Conservation (phyloP, 1,284 basidiomycete genomes). For the Mycena citricolor region DNA sequence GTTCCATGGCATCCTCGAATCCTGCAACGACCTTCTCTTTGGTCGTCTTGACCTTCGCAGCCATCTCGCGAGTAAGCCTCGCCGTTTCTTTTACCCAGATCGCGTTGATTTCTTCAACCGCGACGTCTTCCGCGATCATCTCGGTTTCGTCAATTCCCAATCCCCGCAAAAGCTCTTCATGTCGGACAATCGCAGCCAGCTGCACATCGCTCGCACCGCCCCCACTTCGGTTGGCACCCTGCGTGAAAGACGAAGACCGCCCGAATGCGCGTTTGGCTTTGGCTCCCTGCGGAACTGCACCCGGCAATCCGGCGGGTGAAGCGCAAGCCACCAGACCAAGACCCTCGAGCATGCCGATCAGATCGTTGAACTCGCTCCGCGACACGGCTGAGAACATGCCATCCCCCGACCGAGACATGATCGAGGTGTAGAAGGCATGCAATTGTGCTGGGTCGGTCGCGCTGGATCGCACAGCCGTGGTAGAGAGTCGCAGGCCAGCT, state of each 20-base stretch:
- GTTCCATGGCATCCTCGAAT: conserved; percentile 58
- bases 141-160: conserved; percentile 48
- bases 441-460: conserved; percentile 58
- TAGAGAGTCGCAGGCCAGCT: conserved; percentile 51
- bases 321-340: conserved; percentile 58
- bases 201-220: conserved; percentile 48
- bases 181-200: conserved; percentile 56
- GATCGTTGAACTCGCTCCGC: conserved; percentile 72
- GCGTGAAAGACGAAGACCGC: conserved; percentile 58
- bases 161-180: conserved; percentile 65
- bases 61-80: conserved; percentile 55
- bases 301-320: conserved; percentile 33
- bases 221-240: conserved; percentile 40
- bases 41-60: conserved; percentile 33
- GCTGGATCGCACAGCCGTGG: conserved; percentile 41
- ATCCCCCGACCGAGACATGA: conserved; percentile 55
- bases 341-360: conserved; percentile 70
- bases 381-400: conserved; percentile 63
- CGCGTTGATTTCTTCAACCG: conserved; percentile 64
- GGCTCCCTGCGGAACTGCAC: conserved; percentile 34
- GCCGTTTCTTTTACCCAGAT: conserved; percentile 68
- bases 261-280: conserved; percentile 48
- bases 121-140: conserved; percentile 40
- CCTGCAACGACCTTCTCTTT: conserved; percentile 32
- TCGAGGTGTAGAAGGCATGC: conserved; percentile 59